These are phyloP conservation scores for Scedosporium boydii DNA, from an alignment of 2,329 filamentous ascomycete genomes.

Conservation along the genomic window DNA sequence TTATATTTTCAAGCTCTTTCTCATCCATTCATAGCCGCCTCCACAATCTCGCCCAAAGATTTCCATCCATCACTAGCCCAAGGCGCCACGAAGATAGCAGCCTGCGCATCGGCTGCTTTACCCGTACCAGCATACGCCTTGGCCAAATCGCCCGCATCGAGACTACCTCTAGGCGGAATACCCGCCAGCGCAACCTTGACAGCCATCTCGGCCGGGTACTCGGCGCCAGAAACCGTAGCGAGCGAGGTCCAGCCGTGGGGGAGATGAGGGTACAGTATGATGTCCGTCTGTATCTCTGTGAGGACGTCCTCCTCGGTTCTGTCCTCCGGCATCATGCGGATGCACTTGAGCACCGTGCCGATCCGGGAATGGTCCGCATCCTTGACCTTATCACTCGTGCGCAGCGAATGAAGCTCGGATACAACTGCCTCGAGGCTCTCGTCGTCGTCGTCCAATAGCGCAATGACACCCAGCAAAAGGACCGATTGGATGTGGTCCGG, in stretches of 20 bases:
- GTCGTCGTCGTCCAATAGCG: conserved; percentile 67
- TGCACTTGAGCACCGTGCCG: conserved; percentile 64
- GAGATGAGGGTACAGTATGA: conserved; percentile 73
- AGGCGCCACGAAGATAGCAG: conserved; percentile 69
- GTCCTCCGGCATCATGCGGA: conserved; percentile 50
- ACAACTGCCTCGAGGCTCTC: conserved; percentile 74
- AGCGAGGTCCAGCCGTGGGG: conserved; percentile 75
- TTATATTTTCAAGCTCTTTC: neutral
- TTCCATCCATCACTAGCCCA: conserved; percentile 64
- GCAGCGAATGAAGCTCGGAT: conserved; percentile 64
- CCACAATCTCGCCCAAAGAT: conserved; percentile 34
- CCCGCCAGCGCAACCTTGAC: conserved; percentile 56
- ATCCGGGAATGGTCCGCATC: conserved; percentile 58
- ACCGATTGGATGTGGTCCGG: conserved; percentile 72
- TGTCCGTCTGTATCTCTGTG: conserved; percentile 60
- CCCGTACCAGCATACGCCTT: conserved; percentile 67
- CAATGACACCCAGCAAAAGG: conserved; percentile 74
- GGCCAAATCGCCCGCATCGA: conserved; percentile 62
- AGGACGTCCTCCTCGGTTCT: conserved; percentile 40
- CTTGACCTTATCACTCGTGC: conserved; percentile 55
- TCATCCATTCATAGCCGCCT: neutral
- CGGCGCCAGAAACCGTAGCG: conserved; percentile 45
- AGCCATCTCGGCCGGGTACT: conserved; percentile 64
- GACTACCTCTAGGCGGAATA: conserved; percentile 60
- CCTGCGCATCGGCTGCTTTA: conserved; percentile 62